Evolutionary conservation across 78 protist genomes (phyloP).

Genomic region (Tieghemostelium lacteum): DNA sequence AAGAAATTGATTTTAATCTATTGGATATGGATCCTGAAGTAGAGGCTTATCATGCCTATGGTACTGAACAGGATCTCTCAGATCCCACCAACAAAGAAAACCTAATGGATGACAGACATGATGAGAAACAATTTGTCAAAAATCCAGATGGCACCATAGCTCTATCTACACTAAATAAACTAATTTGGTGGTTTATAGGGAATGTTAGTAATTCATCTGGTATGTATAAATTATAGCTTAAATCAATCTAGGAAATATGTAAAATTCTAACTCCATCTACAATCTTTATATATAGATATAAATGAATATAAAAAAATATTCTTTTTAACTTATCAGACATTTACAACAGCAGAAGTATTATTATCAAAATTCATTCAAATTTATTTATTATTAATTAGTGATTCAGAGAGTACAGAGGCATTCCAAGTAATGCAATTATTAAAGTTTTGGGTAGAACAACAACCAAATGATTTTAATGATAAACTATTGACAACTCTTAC

Average conservation of each 20-base stretch:
- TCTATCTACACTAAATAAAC: constrained; percentile 52
- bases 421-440: constrained; percentile 38
- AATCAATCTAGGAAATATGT: neutral
- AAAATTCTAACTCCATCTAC: neutral
- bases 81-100: constrained; percentile 14
- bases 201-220: constrained; percentile 23
- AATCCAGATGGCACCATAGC: constrained; percentile 58
- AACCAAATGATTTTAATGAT: constrained; percentile 66
- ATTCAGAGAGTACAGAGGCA: constrained; percentile 16
- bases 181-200: constrained; percentile 51
- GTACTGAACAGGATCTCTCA: constrained; percentile 22
- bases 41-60: constrained; percentile 61
- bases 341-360: constrained; percentile 74
- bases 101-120: constrained; percentile 38
- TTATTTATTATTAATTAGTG: constrained; percentile 16
- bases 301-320: constrained; percentile 62
- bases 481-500: constrained; percentile 53
- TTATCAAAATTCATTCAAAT: constrained; percentile 72
- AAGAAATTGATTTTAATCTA: neutral
- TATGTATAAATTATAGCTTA: neutral
- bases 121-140: constrained; percentile 24
- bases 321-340: constrained; percentile 76
- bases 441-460: constrained; percentile 57
- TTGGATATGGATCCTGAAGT: constrained; percentile 65
- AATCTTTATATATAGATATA: constrained; percentile 10